phyloP scores from a whole-genome alignment of 129 eudicot genomes.

The Pittosporum tobira region DNA sequence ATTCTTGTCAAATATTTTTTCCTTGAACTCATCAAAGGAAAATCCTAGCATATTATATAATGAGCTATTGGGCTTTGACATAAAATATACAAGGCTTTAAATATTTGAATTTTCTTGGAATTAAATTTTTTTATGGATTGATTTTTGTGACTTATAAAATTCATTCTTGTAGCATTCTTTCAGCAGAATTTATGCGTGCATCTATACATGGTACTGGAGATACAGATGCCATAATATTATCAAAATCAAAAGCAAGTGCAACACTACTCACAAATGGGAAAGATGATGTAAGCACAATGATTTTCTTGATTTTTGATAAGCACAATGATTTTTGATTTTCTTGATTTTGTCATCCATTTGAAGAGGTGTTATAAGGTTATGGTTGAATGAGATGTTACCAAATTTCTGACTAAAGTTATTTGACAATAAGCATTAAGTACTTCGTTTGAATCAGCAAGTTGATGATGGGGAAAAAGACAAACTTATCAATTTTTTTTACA shows the following conservation, averaged over 20 bases:
- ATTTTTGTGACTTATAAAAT: slow-evolving; percentile 47
- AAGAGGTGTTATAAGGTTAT: no score
- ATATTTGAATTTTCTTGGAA: no score
- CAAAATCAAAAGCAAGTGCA: slow-evolving; percentile 38
- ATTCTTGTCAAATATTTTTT: no score
- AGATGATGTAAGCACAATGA: slow-evolving; percentile 49
- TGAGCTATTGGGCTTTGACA: background rate
- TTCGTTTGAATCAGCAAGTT: no score
- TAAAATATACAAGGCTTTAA: no score
- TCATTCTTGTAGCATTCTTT: slow-evolving; percentile 97
- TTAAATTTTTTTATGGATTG: background rate
- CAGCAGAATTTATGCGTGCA: slow-evolving; percentile 94
- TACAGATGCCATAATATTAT: slow-evolving; percentile 40
- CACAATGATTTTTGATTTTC: background rate
- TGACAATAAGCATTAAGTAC: background rate
- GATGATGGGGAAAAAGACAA: background rate
- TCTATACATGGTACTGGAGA: slow-evolving; percentile 59
- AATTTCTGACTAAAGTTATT: background rate
- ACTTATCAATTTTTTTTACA: background rate
- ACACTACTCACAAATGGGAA: slow-evolving; percentile 38
- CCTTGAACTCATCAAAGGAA: background rate
- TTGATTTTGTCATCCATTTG: background rate
- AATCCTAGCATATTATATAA: no score
- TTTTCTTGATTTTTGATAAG: background rate
- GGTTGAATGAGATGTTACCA: no score